Conservation (phyloP, 306 rosid species). For the Potentilla sterilis region DNA sequence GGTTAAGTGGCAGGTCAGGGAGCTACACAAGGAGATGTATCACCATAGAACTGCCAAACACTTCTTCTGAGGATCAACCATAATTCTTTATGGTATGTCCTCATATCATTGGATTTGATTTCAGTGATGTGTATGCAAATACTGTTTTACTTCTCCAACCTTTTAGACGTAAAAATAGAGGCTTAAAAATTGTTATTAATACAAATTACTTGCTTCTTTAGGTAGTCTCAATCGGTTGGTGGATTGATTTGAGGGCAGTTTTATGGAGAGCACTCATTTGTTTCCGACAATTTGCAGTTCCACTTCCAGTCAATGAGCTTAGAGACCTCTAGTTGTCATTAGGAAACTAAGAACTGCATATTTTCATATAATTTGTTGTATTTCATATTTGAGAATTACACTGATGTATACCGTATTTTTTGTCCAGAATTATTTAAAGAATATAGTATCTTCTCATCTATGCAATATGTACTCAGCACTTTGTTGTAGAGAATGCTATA, state of each 20-base stretch:
- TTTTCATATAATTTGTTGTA: conserved; percentile 26
- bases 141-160: conserved; percentile 21
- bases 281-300: conserved; percentile 32
- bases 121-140: conserved; percentile 17
- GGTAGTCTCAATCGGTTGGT: conserved; percentile 36
- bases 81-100: conserved; percentile 43
- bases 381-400: conserved; percentile 6
- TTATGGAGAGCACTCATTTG: conserved; percentile 25
- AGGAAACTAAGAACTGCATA: conserved; percentile 29
- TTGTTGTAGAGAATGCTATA: not conserved
- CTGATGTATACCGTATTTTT: not conserved
- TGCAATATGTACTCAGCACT: not conserved
- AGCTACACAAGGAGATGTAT: conserved; percentile 43
- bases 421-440: not conserved
- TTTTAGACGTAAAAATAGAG: conserved; percentile 29
- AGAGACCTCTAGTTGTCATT: conserved; percentile 24
- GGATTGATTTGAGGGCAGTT: conserved; percentile 38
- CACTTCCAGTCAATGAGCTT: conserved; percentile 31
- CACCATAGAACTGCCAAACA: conserved; percentile 38
- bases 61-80: conserved; percentile 30
- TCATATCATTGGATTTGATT: conserved; percentile 35
- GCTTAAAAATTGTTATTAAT: conserved; percentile 31
- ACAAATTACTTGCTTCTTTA: conserved; percentile 30
- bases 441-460: not conserved
- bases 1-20: conserved; percentile 61